Evolutionary conservation across 306 rosid species (phyloP), one percentile per base, ranked within the genome.

Genomic region (Cyclanthera cordifolia): DNA sequence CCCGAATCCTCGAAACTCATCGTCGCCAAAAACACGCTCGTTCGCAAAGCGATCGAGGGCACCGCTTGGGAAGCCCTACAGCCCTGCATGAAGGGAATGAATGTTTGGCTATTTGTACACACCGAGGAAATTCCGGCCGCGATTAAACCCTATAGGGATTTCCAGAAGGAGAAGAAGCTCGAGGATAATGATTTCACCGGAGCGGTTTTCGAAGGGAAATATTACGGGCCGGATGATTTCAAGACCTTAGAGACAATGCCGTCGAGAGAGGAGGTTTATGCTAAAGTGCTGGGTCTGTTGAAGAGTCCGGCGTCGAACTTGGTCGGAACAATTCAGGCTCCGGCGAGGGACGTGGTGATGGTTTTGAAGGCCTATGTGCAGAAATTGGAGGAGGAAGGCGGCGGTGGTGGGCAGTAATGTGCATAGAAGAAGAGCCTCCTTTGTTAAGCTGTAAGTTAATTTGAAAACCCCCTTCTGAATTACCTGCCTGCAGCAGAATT

Each of bases 11-110:
- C 98, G 14, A 84, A 61, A 37, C 86, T 93, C 4, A 8, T 93
- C 0, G 98, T 93, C 15, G 98, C 98, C 16, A 93, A 93, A 84
- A 93, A 93, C 92, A 89, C 95, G 0, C 83, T 93, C 24, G 98
- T 93, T 1, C 83, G 55, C 75, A 93, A 89, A 43, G 96, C 98
- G 12, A 25, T 89, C 2, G 96, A 93, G 41, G 98, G 98, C 0
- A 93, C 98, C 0, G 64, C 72, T 4, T 89, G 95, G 93, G 96
- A 87, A 72, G 82, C 76, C 0, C 69, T 93, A 34, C 87, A 84
- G 46, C 98, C 98, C 7, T 93, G 98, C 55, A 89, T 93, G 98
- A 93, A 69, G 61, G 98, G 98, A 2, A 92, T 92, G 98, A 93
- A 93, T 28, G 93, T 80, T 8, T 92, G 98, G 98, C 79, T 93